Evolutionary conservation across 108 stramenopile species (phyloP), one percentile per base, ranked within the genome.

Genomic region (Asterionellopsis glacialis): DNA sequence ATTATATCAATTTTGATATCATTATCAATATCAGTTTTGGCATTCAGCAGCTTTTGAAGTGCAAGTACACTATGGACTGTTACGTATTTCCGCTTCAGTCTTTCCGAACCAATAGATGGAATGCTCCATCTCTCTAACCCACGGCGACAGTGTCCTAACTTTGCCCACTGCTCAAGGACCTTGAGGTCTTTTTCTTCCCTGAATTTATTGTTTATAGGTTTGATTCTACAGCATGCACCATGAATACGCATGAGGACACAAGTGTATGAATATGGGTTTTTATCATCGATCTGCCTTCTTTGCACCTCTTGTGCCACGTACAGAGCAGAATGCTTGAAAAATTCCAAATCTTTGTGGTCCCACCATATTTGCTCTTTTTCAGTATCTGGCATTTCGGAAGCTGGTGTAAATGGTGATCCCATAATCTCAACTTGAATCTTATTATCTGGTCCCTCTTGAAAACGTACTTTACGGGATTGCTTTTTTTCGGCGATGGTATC

Each of bases 91-190:
- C 52, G 52, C 6, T 11, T 22, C 15, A 22, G 11, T 54, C 52
- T 23, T n/a, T 22, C 21, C 52, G 2, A 7, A 5, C 25, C 52
- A 5, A 54, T 54, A 4, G 24, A 2, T 27, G 52, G 52, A 15
- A 54, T 27, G 52, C 11, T 27, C 52, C 52, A 54, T 54, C 11
- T n/a, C 22, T 54, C 52, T n/a, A 54, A 26, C 15, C 52, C 52
- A 22, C 52, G 21, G 15, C 52, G 52, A 9, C 25, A 54, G 25
- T 27, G 22, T 5, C 52, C 52, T 19, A 48, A 4, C 5, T 5
- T 21, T 16, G 47, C 47, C 47, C 47, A 48, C 19, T 48, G 47
- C 9, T 48, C 19, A 19, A 48, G 21, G 19, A 21, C 5, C 19
- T 21, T 16, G 2, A 4, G 19, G 9, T 48, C 47, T 21, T 48